phyloP scores from a whole-genome alignment of 2,329 filamentous ascomycete species.

The Pseudogymnoascus sp. region DNA sequence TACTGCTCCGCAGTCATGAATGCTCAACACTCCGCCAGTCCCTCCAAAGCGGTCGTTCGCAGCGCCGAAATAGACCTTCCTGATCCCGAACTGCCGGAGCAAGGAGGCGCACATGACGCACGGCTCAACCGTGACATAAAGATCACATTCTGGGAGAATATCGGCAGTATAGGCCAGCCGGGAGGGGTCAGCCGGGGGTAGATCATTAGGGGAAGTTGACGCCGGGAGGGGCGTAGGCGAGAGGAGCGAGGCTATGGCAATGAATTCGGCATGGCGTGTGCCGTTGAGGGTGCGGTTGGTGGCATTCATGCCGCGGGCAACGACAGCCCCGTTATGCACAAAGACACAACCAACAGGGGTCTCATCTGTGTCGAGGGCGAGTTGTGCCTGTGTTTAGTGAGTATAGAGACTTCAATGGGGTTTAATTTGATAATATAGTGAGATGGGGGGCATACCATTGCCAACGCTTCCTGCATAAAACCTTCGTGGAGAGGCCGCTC shows the following conservation, averaged over 20 bases:
- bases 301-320: slow-evolving; percentile 91
- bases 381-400: slow-evolving; percentile 55
- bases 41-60: slow-evolving; percentile 96
- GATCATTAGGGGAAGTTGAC: slow-evolving; percentile 24
- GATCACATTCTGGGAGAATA: slow-evolving; percentile 61
- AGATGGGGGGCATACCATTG: slow-evolving; percentile 54
- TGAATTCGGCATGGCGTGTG: slow-evolving; percentile 90
- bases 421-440: slow-evolving; percentile 2
- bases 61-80: slow-evolving; percentile 89
- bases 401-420: not conserved
- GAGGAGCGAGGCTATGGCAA: slow-evolving; percentile 66
- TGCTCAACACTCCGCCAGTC: slow-evolving; percentile 83
- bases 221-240: slow-evolving; percentile 41
- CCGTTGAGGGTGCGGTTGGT: slow-evolving; percentile 88
- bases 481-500: not conserved
- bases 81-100: slow-evolving; percentile 78
- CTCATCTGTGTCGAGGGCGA: slow-evolving; percentile 78
- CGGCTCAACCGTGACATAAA: slow-evolving; percentile 97
- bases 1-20: slow-evolving; percentile 45
- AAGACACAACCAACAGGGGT: slow-evolving; percentile 96
- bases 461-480: slow-evolving; percentile 80
- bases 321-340: slow-evolving; percentile 68
- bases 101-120: slow-evolving; percentile 98
- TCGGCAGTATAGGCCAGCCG: slow-evolving; percentile 48
- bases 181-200: slow-evolving; percentile 25